Conservation (phyloP, 2,329 filamentous ascomycete species). For the Juglanconis oblonga region DNA sequence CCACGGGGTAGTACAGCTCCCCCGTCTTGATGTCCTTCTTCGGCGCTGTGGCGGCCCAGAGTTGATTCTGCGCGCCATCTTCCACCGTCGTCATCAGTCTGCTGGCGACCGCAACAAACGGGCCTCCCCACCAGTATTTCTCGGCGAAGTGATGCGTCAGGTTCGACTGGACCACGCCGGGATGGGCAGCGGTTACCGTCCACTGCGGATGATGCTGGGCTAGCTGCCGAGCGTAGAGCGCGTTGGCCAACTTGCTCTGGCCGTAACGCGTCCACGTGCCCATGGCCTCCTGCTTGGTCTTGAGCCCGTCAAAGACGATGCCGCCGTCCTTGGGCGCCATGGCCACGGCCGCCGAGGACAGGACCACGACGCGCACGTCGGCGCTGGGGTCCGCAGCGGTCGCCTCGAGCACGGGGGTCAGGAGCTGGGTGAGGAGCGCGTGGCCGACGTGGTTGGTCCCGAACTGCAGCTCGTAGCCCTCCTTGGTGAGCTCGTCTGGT, state of each 20-base stretch:
- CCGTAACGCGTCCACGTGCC: constrained; percentile 25
- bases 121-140: constrained; percentile 1
- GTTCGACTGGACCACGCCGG: constrained; percentile 28
- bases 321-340: constrained; percentile 21
- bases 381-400: constrained; percentile 23
- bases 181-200: constrained; percentile 26
- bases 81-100: constrained; percentile 22
- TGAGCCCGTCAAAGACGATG: constrained; percentile 29
- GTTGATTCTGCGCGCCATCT: constrained; percentile 11
- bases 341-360: constrained; percentile 26
- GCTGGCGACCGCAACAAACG: constrained; percentile 17
- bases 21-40: constrained; percentile 22
- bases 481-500: constrained; percentile 33
- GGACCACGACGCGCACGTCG: constrained; percentile 30
- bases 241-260: constrained; percentile 31
- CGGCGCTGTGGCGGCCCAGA: constrained; percentile 12
- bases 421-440: constrained; percentile 39
- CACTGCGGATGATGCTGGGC: constrained; percentile 24
- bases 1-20: constrained; percentile 33
- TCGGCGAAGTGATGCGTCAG: constrained; percentile 14
- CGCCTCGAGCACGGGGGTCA: constrained; percentile 29
- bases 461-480: constrained; percentile 49
- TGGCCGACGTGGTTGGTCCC: constrained; percentile 49
- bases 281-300: constrained; percentile 21
- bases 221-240: constrained; percentile 28